Conservation (phyloP, 345 rosid species). For the Salix dunnii region DNA sequence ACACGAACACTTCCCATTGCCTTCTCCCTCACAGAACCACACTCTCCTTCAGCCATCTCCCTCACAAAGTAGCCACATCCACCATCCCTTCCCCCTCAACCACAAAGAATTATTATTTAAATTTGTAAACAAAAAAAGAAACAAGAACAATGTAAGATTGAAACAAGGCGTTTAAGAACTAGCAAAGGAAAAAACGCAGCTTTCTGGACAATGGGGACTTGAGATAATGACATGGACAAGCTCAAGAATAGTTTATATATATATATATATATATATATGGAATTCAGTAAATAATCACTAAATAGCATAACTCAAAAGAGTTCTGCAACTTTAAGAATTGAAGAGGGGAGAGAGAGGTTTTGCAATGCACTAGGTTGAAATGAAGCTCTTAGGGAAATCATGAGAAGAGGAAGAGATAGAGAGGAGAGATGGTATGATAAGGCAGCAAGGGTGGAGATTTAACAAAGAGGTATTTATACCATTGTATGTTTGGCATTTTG, state of each 20-base stretch:
- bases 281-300: slow-evolving; percentile 20
- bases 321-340: slow-evolving; percentile 5
- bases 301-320: slow-evolving; percentile 14
- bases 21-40: too few species aligned
- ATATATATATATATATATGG: too few species aligned
- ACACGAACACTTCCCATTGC: too few species aligned
- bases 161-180: too few species aligned
- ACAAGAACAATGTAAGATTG: too few species aligned
- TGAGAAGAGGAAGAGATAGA: slow-evolving; percentile 8
- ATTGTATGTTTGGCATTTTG: slow-evolving; percentile 43
- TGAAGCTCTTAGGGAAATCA: slow-evolving; percentile 7
- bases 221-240: neutral
- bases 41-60: too few species aligned
- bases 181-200: too few species aligned
- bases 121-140: too few species aligned
- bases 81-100: too few species aligned
- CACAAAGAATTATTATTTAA: too few species aligned
- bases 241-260: neutral
- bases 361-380: slow-evolving; percentile 18
- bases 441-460: slow-evolving; percentile 99
- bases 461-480: slow-evolving; percentile 62
- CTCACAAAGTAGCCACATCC: too few species aligned
- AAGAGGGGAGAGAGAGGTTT: slow-evolving; percentile 13
- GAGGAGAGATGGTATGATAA: slow-evolving; percentile 57
- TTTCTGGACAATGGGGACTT: too few species aligned